Conservation (phyloP, 352 stramenopile species). For the Globisporangium rhizosaccharum region DNA sequence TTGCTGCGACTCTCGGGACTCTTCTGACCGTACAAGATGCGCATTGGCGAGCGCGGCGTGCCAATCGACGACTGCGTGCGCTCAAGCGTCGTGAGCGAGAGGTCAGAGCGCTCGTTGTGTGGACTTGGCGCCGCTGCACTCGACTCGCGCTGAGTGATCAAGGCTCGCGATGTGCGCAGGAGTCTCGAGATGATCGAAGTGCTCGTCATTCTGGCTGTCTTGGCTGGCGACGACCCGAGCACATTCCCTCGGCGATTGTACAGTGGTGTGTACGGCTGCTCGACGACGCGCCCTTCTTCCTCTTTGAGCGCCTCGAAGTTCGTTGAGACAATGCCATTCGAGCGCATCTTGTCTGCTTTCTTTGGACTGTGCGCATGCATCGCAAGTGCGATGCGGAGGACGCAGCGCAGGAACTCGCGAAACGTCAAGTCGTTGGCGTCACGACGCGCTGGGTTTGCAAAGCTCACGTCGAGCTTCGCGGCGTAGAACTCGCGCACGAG, state of each 20-base stretch:
- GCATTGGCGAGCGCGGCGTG: constrained; percentile 7
- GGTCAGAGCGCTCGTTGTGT: not conserved
- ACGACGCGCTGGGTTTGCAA: constrained; percentile 38
- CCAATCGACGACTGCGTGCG: not conserved
- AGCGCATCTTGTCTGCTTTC: constrained; percentile 7
- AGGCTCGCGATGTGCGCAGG: constrained; percentile 36
- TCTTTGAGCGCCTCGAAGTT: constrained; percentile 53
- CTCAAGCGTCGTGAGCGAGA: not conserved
- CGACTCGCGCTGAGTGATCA: constrained; percentile 20
- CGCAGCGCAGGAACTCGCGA: constrained; percentile 64
- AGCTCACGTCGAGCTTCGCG: constrained; percentile 69
- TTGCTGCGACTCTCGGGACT: constrained; percentile 1
- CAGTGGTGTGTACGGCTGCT: constrained; percentile 26
- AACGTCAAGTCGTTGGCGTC: constrained; percentile 59
- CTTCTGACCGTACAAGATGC: constrained; percentile 13
- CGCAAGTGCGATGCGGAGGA: constrained; percentile 59
- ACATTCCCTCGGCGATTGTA: constrained; percentile 57
- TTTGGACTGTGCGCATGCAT: constrained; percentile 42
- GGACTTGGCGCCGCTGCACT: not conserved
- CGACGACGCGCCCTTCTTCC: constrained; percentile 20
- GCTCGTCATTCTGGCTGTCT: constrained; percentile 59
- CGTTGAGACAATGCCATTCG: constrained; percentile 38
- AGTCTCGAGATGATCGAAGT: constrained; percentile 58
- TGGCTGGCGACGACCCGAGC: constrained; percentile 31
- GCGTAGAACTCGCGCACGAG: constrained; percentile 68